A percentile compares a stretch with the other conserved stretches of the same genome.
phyloP scores from a whole-genome alignment of 352 stramenopile genomes.

The Aphanomyces astaci region DNA sequence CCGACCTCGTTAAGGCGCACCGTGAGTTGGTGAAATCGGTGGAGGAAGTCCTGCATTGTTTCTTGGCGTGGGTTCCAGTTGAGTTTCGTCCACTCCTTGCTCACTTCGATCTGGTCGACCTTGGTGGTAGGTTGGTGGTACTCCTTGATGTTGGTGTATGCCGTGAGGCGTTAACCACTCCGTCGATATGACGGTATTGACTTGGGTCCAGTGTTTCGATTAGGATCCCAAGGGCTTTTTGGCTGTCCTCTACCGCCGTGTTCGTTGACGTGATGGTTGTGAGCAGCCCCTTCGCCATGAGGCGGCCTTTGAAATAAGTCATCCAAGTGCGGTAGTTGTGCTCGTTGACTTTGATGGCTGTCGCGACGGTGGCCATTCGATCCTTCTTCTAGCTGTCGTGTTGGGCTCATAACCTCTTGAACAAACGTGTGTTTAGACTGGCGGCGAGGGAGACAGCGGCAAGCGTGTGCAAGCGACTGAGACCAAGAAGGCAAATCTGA shows the following conservation, averaged over 20 bases:
- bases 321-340: neutral
- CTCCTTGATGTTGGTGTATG: neutral
- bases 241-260: neutral
- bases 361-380: neutral
- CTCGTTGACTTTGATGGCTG: neutral
- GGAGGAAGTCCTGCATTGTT: neutral
- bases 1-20: neutral
- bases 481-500: neutral
- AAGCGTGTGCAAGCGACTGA: neutral
- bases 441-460: neutral
- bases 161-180: too few species aligned
- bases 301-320: neutral
- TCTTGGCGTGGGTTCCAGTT: neutral
- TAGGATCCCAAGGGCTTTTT: slow-evolving; percentile 12
- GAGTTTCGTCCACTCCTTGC: neutral
- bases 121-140: slow-evolving; percentile 1
- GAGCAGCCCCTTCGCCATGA: neutral
- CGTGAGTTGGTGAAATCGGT: neutral
- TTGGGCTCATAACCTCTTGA: slow-evolving; percentile 9
- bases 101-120: neutral
- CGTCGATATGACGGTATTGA: slow-evolving; percentile 3
- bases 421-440: neutral
- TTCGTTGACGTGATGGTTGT: neutral
- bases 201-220: slow-evolving; percentile 2
- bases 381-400: neutral